Evolutionary conservation across 208 protist genomes (phyloP).

Genomic region (Trypanosoma theileri): DNA sequence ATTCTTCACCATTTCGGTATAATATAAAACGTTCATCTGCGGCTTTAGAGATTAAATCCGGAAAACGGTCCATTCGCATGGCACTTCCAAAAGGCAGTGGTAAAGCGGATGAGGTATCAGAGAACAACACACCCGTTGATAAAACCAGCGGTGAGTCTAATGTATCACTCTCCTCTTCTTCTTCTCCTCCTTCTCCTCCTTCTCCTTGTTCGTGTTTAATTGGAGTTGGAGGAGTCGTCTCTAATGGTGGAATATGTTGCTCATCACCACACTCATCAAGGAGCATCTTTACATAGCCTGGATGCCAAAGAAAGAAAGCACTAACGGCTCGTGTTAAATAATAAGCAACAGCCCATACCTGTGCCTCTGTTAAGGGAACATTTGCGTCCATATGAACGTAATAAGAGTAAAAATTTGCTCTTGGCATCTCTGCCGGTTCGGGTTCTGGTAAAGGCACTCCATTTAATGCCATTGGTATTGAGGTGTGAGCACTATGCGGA

Average conservation of each 20-base stretch:
- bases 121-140: background rate
- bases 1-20: constrained; percentile 57
- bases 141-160: no score
- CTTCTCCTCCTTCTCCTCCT: no score
- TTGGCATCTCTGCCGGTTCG: constrained; percentile 58
- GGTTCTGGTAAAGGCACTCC: constrained; percentile 23
- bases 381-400: constrained; percentile 54
- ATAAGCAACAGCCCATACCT: constrained; percentile 87
- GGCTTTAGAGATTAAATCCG: constrained; percentile 40
- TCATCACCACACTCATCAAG: constrained; percentile 73
- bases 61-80: constrained; percentile 25
- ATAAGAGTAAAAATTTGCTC: constrained; percentile 91
- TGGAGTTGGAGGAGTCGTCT: background rate
- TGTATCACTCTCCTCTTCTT: no score
- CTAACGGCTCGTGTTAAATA: constrained; percentile 68
- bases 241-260: constrained; percentile 46
- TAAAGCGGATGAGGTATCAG: background rate
- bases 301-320: constrained; percentile 66
- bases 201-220: background rate
- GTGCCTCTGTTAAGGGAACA: constrained; percentile 62
- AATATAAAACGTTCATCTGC: constrained; percentile 55
- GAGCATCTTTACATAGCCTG: constrained; percentile 77
- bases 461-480: constrained; percentile 3
- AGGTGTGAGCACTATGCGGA: background rate
- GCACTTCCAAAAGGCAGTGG: background rate